phyloP scores from a whole-genome alignment of 2,329 filamentous ascomycete species.

The Tolypocladium cylindrosporum region DNA sequence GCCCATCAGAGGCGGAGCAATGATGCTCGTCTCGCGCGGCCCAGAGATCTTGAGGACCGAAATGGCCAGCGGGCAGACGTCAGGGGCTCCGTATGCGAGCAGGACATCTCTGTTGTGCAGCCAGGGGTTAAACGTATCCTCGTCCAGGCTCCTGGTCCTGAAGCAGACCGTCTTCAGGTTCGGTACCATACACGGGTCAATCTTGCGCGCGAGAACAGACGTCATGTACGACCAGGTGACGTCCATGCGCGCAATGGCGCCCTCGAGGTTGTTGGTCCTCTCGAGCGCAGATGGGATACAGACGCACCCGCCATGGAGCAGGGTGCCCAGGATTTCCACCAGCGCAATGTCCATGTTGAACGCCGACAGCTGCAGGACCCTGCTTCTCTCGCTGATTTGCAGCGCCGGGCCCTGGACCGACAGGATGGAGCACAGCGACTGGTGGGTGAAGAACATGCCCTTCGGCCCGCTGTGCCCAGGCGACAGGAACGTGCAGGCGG shows the following conservation, averaged over 20 bases:
- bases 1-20: slow-evolving; percentile 37
- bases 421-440: slow-evolving; percentile 44
- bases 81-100: slow-evolving; percentile 40
- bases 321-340: slow-evolving; percentile 38
- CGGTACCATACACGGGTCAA: slow-evolving; percentile 25
- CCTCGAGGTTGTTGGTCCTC: slow-evolving; percentile 37
- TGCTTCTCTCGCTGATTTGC: slow-evolving; percentile 36
- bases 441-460: slow-evolving; percentile 53
- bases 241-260: slow-evolving; percentile 37
- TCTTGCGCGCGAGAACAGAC: slow-evolving; percentile 42
- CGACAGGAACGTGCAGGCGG: slow-evolving; percentile 53
- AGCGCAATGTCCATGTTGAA: slow-evolving; percentile 44
- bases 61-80: slow-evolving; percentile 40
- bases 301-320: slow-evolving; percentile 47
- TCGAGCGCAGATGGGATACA: slow-evolving; percentile 45
- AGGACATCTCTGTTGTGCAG: slow-evolving; percentile 33
- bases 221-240: slow-evolving; percentile 47
- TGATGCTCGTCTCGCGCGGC: slow-evolving; percentile 26
- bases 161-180: slow-evolving; percentile 32
- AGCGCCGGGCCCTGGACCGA: slow-evolving; percentile 39
- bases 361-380: slow-evolving; percentile 46
- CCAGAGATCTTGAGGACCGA: slow-evolving; percentile 33
- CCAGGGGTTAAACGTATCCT: slow-evolving; percentile 38
- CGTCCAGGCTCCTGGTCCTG: slow-evolving; percentile 38
- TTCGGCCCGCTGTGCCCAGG: slow-evolving; percentile 40